phyloP scores from a whole-genome alignment of 1,284 basidiomycete species.

The Neotropicomus parvogracilis region DNA sequence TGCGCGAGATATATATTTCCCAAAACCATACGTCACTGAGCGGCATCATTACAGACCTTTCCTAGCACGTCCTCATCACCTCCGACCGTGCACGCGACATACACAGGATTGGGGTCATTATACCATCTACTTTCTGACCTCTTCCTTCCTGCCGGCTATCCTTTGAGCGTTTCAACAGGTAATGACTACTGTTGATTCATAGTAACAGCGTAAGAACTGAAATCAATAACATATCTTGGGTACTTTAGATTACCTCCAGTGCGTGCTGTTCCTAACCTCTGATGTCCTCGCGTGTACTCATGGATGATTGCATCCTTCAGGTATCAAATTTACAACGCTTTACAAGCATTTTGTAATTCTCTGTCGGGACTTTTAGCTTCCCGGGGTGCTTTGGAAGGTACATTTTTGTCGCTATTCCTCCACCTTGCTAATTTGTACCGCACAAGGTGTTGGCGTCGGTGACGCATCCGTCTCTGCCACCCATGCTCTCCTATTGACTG shows the following conservation, averaged over 20 bases:
- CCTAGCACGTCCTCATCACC: background rate
- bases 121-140: constrained; percentile 41
- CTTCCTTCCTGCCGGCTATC: constrained; percentile 61
- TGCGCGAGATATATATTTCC: constrained; percentile 5
- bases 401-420: background rate
- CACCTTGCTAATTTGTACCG: background rate
- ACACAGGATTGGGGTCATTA: constrained; percentile 2
- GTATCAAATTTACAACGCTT: constrained; percentile 62
- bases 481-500: constrained; percentile 57
- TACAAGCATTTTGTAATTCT: constrained; percentile 69
- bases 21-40: constrained; percentile 5
- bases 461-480: constrained; percentile 63
- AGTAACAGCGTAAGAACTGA: background rate
- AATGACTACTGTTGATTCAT: constrained; percentile 4
- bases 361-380: constrained; percentile 60
- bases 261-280: constrained; percentile 4
- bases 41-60: background rate
- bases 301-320: constrained; percentile 21
- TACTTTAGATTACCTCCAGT: constrained; percentile 34
- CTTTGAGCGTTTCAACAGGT: constrained; percentile 58
- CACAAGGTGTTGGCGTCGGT: constrained; percentile 62
- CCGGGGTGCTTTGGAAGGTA: constrained; percentile 65
- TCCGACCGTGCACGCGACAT: background rate
- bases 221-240: background rate
- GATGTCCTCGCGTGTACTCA: constrained; percentile 1